Base-by-base conservation (phyloP, 345 rosid species). In the Barbarea vulgaris region DNA sequence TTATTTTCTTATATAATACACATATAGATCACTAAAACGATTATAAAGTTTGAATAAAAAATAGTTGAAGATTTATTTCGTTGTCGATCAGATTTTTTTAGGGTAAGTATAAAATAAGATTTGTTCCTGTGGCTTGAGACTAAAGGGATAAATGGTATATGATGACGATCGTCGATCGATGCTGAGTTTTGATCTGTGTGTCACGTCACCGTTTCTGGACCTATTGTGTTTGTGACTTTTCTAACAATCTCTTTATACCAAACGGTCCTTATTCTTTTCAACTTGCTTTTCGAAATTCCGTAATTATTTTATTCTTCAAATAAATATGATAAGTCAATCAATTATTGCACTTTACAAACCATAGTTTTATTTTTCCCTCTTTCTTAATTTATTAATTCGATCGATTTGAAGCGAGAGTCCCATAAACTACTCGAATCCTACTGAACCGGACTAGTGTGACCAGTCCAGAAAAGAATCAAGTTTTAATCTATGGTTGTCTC, bases 141-240 rank as follows among this genome's bases (percentile, higher is more conserved):
- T 60, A 69, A 76, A 68, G 74, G 74, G 62, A 52, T 50, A 51
- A 51, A 68, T 68, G 68, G 74, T 67, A 76, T 60, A 60, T 68
- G 79, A 75, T 60, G 74, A 76, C 74, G 74, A 76, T 75, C 74
- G 22, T 60, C 57, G 69, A 46, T 62, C 66, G 76, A 70, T 70
- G 72, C 66, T 70, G 50, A 37, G 71, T 77, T 77, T 77, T 48
- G 31, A 55, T 77, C 71, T 63, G 34, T 63, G 59, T 54, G 80
- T 70, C 80, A 77, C 44, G 67, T 70, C 76, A 77, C 76, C 71
- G 72, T 70, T 77, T 64, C 58, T 70, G 76, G 76, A 77, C 80
- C 80, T 54, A 55, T 70, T 77, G 67, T 55, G 71, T 77, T 55
- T 55, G 65, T 64, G 34, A 70, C 71, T 57, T 77, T 77, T 71